Percentiles rank a stretch among this genome's conserved stretches.
phyloP scores from a whole-genome alignment of 129 eudicot species.

The Oenanthe sinensis region DNA sequence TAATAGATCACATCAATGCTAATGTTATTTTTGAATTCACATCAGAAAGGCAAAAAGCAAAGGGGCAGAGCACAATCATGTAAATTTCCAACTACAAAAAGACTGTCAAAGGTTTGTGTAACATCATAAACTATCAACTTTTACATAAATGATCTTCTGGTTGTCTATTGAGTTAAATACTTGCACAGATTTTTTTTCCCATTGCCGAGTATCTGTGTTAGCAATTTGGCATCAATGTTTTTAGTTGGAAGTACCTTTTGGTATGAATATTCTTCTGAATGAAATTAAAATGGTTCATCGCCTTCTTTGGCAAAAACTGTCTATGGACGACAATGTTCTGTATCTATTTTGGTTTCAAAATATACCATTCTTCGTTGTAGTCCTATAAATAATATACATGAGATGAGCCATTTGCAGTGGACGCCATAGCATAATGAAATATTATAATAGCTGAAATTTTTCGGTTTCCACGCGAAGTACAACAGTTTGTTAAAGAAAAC shows the following conservation, averaged over 20 bases:
- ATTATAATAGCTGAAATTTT: not conserved
- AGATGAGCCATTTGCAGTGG: not conserved
- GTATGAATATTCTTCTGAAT: not conserved
- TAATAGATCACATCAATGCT: no score
- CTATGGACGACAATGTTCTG: not conserved
- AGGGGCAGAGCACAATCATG: conserved; percentile 36
- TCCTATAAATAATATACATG: no score
- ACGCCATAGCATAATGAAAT: not conserved
- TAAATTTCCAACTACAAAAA: conserved; percentile 24
- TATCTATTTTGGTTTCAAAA: not conserved
- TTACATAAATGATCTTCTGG: not conserved
- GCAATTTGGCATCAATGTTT: no score
- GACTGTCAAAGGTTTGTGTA: conserved; percentile 50
- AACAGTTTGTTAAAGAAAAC: no score
- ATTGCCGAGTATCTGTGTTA: no score
- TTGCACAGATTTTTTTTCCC: no score
- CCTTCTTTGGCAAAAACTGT: not conserved
- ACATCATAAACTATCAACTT: not conserved
- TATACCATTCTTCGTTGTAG: no score
- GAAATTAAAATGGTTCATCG: not conserved
- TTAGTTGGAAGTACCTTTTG: no score
- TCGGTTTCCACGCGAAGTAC: no score
- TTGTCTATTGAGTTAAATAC: not conserved
- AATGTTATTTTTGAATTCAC: no score
- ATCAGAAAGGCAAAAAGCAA: conserved; percentile 53